Evolutionary conservation across 2,329 filamentous ascomycete species (phyloP), one percentile per base, ranked within the genome.

Genomic region (Samsoniella hepiali): DNA sequence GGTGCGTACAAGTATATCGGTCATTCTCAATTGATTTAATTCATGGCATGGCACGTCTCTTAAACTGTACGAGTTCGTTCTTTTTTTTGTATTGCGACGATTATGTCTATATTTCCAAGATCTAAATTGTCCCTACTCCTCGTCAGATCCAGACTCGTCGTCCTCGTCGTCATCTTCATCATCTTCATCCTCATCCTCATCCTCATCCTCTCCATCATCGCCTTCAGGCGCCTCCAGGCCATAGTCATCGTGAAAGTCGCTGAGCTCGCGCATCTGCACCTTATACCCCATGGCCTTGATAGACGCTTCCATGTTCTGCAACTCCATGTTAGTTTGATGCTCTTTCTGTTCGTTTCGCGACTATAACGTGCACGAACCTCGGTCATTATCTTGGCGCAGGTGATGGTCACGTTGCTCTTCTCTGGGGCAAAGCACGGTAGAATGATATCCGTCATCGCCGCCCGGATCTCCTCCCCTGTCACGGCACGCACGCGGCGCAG

Each of bases 161-260:
- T 64, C 63, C 27, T 65, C 63, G 3, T 56, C 44, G 13, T 71
- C 69, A n/a, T 67, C 67, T 3, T 85, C 83, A 0, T 82, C 81
- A 0, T 82, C 81, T 0, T 79, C 79, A 0, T 81, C 80, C 0
- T 79, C 81, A 1, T 83, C 81, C 0, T 88, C 86, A 0, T 88
- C 87, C 0, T 87, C 87, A 0, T 83, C 83, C 0, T 84, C 84
- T 0, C 84, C 85, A 2, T 86, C 86, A 4, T 86, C 84, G 0
- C 82, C 86, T 3, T 83, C 84, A 2, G 79, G 81, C 2, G 82
- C 82, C 73, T 90, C 84, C 54, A 97, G 77, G 0, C 94, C 94
- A 73, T 98, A 98, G 71, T 93, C 91, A 67, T 97, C 91, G 74
- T 96, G 87, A 75, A 96, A 98, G 70, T 90, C 84, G 49, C 88